Evolutionary conservation across 2,329 filamentous ascomycete genomes (phyloP).

Genomic region (Trichoderma sp.): DNA sequence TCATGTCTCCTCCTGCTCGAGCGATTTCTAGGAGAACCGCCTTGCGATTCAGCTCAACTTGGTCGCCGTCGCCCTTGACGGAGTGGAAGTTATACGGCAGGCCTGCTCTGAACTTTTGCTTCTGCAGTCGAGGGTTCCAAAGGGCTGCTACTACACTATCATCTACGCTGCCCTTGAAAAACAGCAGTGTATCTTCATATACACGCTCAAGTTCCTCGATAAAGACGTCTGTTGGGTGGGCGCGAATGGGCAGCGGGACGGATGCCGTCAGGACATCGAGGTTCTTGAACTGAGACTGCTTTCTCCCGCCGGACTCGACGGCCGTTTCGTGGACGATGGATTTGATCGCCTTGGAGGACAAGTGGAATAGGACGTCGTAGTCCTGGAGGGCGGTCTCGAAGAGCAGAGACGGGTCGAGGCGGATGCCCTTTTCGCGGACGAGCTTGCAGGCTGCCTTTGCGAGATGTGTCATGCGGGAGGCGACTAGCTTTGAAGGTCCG

Average conservation of each 20-base stretch:
- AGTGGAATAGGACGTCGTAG: constrained; percentile 81
- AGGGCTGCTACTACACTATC: constrained; percentile 54
- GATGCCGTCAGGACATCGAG: constrained; percentile 58
- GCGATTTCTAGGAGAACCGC: constrained; percentile 72
- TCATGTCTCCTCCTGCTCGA: constrained; percentile 62
- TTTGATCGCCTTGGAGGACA: constrained; percentile 56
- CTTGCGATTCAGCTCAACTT: constrained; percentile 63
- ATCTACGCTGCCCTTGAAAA: constrained; percentile 69
- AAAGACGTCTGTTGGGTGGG: constrained; percentile 61
- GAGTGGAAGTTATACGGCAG: constrained; percentile 58
- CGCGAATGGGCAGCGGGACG: constrained; percentile 48
- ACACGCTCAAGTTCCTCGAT: constrained; percentile 63
- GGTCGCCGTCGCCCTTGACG: constrained; percentile 40
- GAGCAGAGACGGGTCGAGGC: constrained; percentile 51
- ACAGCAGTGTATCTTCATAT: constrained; percentile 69
- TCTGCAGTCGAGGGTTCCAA: constrained; percentile 55
- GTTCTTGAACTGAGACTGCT: constrained; percentile 72
- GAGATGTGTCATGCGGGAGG: constrained; percentile 76
- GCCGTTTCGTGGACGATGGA: constrained; percentile 39
- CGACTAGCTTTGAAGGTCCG: constrained; percentile 75
- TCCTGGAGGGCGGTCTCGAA: constrained; percentile 73
- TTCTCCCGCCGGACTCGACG: constrained; percentile 35
- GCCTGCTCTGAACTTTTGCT: constrained; percentile 66
- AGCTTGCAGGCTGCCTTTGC: constrained; percentile 71
- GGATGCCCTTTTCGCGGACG: constrained; percentile 50